Evolutionary conservation across 495 filamentous ascomycete genomes (phyloP), one percentile per base, ranked within the genome.

Genomic region (Aspergillus wentii): DNA sequence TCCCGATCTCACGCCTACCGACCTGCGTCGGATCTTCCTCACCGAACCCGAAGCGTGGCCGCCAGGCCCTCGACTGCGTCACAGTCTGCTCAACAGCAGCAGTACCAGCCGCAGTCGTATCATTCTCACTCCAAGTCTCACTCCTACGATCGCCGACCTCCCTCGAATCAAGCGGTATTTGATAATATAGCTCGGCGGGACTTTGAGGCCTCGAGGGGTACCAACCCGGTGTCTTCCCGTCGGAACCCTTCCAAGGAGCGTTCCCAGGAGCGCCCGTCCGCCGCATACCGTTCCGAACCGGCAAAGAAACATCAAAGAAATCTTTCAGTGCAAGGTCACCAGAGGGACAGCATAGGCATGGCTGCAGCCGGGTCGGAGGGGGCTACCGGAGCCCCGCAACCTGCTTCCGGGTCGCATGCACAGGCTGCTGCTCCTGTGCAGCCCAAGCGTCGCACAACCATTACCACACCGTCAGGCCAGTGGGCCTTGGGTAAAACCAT

Each of bases 401-500:
- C 64, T 68, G 54, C 56, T 56, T 61, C 60, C 52, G 61, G 30
- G 50, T 38, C 52, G 30, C 54, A 53, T 28, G 31, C 44, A 30
- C 47, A 62, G 40, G 43, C 61, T 10, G 33, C 44, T 17, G 50
- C 62, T 50, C 50, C 71, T 49, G 62, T 71, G 50, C 63, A 75
- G 52, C 59, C 75, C 20, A 78, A 81, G 43, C 79, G 88, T 46
- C 78, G 89, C 42, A 92, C 87, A 23, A 87, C 86, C 28, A 86
- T 94, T 50, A 82, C 80, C 21, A 87, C 88, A 4, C 78, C 78
- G 18, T 86, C 86, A 2, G 90, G 90, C 28, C 79, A 87, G 65
- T 99, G 90, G 85, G 75, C 86, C 17, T 72, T 99, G 32, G 92
- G 91, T 15, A 97, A 99, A 71, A 99, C 92, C 3, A 92, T 99